Conservation (phyloP, 2,329 filamentous ascomycete genomes). For the Pseudogymnoascus sp. region DNA sequence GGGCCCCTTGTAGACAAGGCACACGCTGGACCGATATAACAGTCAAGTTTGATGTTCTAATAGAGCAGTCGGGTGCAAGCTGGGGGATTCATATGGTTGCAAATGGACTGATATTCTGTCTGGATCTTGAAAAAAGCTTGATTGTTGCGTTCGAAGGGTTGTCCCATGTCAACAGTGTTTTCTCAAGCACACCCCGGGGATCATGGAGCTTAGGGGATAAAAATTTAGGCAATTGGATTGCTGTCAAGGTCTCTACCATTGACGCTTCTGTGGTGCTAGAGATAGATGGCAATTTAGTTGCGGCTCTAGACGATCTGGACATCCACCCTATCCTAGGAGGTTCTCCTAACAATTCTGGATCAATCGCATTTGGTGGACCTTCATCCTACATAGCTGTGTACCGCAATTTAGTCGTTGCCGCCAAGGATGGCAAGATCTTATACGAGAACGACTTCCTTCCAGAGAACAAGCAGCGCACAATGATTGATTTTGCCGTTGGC, state of each 20-base stretch:
- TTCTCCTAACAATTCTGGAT: conserved; percentile 18
- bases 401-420: conserved; percentile 11
- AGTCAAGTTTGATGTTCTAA: conserved; percentile 15
- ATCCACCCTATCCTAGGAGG: conserved; percentile 17
- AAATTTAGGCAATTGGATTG: conserved; percentile 12
- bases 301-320: conserved; percentile 9
- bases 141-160: conserved; percentile 17
- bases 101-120: conserved; percentile 18
- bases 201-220: conserved; percentile 12
- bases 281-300: conserved; percentile 12
- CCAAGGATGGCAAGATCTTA: conserved; percentile 9
- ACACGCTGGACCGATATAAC: conserved; percentile 16
- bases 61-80: conserved; percentile 17
- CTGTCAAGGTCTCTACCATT: conserved; percentile 10
- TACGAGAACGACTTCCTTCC: conserved; percentile 15
- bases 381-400: conserved; percentile 13
- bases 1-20: conserved; percentile 19
- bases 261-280: conserved; percentile 9
- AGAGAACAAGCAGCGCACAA: conserved; percentile 12
- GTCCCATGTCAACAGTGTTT: conserved; percentile 16
- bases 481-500: conserved; percentile 17
- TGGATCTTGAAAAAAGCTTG: conserved; percentile 13
- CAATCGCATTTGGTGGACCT: conserved; percentile 19
- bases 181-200: conserved; percentile 14
- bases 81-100: conserved; percentile 21